A percentile compares a stretch with the other conserved stretches of the same genome.
phyloP scores from a whole-genome alignment of 1,284 basidiomycete species.

The Cryptococcus amylolentus region DNA sequence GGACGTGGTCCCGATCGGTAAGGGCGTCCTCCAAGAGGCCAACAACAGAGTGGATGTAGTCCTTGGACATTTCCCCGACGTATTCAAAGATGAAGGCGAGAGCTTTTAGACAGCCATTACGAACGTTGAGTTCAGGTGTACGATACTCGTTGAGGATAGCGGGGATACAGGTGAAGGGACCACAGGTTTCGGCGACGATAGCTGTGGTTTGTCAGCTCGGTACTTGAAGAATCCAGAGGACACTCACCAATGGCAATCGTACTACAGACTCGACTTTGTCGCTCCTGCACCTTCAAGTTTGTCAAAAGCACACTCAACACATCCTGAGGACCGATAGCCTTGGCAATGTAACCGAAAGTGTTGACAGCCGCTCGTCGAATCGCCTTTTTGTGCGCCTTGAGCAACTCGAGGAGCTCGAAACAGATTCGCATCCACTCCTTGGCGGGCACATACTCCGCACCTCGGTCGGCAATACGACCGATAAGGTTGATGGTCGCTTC shows the following conservation, averaged over 20 bases:
- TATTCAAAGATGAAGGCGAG: constrained; percentile 99
- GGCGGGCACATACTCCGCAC: constrained; percentile 96
- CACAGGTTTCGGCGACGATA: constrained; percentile 95
- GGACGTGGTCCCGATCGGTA: constrained; percentile 96
- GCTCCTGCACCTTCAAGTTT: constrained; percentile 96
- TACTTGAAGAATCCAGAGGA: background rate
- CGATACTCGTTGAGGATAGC: constrained; percentile 99
- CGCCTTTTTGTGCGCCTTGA: constrained; percentile 99
- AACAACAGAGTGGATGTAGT: constrained; percentile 95
- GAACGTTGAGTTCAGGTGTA: constrained; percentile 94
- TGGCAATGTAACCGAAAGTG: constrained; percentile 99
- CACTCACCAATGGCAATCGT: constrained; percentile 84
- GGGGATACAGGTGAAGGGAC: constrained; percentile 98
- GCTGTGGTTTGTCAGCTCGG: constrained; percentile 45
- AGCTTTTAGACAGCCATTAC: constrained; percentile 98
- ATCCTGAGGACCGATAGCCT: constrained; percentile 98
- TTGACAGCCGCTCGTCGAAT: constrained; percentile 98
- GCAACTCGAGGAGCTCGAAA: constrained; percentile 92
- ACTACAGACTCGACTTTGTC: constrained; percentile 96
- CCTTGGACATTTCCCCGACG: constrained; percentile 98
- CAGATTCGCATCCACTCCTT: constrained; percentile 99
- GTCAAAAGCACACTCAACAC: constrained; percentile 94
- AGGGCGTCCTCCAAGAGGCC: constrained; percentile 97
- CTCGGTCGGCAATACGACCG: constrained; percentile 97
- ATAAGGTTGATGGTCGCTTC: constrained; percentile 99